Evolutionary conservation across 2,329 filamentous ascomycete species (phyloP).

Genomic region (Waltergamsia citrina): DNA sequence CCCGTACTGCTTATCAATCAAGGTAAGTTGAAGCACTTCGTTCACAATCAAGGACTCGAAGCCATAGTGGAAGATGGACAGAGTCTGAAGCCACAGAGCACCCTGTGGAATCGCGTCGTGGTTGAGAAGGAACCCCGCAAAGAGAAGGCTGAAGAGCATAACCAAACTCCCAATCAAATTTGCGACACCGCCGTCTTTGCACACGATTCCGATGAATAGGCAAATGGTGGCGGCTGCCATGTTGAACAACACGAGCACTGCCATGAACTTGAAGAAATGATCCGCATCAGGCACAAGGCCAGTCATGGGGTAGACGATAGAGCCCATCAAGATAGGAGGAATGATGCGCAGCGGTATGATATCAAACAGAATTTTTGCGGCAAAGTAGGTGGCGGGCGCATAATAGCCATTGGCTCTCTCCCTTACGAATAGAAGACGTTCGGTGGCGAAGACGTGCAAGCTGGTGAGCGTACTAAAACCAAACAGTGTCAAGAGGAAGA

Average conservation of each 20-base stretch:
- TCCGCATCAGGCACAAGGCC: constrained; percentile 72
- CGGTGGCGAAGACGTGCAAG: constrained; percentile 84
- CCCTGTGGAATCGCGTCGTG: constrained; percentile 83
- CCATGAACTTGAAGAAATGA: constrained; percentile 85
- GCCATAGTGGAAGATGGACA: constrained; percentile 97
- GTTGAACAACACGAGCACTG: constrained; percentile 93
- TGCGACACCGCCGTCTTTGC: constrained; percentile 83
- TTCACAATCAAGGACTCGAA: constrained; percentile 97
- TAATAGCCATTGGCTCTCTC: constrained; percentile 98
- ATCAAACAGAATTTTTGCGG: constrained; percentile 95
- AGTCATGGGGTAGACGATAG: constrained; percentile 97
- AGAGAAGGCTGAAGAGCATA: constrained; percentile 94
- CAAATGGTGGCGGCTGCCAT: constrained; percentile 88
- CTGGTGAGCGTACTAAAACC: constrained; percentile 95
- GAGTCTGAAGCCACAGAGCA: constrained; percentile 80
- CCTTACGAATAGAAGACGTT: constrained; percentile 82
- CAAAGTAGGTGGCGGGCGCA: constrained; percentile 84
- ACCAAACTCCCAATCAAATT: constrained; percentile 90
- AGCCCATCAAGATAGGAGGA: constrained; percentile 88
- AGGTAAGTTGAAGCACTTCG: constrained; percentile 80
- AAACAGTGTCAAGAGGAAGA: constrained; percentile 91
- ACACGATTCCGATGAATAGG: constrained; percentile 91
- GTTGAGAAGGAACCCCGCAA: constrained; percentile 89
- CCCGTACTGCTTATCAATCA: constrained; percentile 91
- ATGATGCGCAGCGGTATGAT: constrained; percentile 90